Evolutionary conservation across 306 rosid genomes (phyloP), one percentile per base, ranked within the genome.

Genomic region (Vachellia collinsii): DNA sequence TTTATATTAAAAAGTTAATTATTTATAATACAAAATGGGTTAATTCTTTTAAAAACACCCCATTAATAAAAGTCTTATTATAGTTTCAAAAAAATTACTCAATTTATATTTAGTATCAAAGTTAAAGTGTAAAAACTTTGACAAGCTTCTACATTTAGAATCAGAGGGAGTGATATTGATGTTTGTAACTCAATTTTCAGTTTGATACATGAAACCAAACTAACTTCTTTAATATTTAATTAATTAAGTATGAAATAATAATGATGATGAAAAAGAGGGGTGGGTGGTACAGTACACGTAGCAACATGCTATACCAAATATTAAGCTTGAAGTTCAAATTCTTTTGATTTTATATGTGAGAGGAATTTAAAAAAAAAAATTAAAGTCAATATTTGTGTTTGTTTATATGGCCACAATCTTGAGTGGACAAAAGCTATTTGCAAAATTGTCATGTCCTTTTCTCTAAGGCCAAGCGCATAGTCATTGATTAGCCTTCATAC

Each of bases 391-490:
- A 68, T 81, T 51, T 44, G 11, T 5, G 44, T 77, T 38, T 13
- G 8, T 59, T 65, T 58, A 17, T 6, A 81, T 85, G 79, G 83
- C 74, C 81, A 51, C 79, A 56, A 54, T 23, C 43, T 1, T 79
- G 62, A 0, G 71, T 63, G 81, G 75, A 77, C 87, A 83, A 78
- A 22, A 46, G 67, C 82, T 79, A 79, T 69, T 25, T 65, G 9
- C 7, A 25, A 48, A 48, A 66, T 42, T 8, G 54, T 47, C 10
- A 9, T 42, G 82, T 86, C 82, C 8, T 72, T 86, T 76, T 82
- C 86, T n/a, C 69, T 44, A 68, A 74, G 59, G 48, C 70, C 75
- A 81, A 73, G n/a, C 34, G 34, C 34, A 29, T 29, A 29, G 34
- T 29, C 34, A 29, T 29, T 29, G 34, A 29, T 29, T 29, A 29